Evolutionary conservation across 108 stramenopile genomes (phyloP).

Genomic region (Skeletonema grethae): DNA sequence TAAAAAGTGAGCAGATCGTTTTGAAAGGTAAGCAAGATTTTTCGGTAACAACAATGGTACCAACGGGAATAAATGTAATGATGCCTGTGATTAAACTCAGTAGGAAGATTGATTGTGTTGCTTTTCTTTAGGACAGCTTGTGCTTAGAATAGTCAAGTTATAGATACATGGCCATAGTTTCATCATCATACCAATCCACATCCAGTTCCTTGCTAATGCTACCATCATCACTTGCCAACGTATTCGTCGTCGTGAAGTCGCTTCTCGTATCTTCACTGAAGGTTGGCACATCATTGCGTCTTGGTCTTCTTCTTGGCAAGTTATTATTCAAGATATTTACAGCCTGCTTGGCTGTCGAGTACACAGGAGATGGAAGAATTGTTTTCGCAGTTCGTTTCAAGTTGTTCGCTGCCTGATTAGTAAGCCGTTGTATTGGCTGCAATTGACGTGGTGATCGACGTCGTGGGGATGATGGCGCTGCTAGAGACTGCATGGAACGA

Average conservation of each 20-base stretch:
- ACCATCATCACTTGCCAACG: not conserved
- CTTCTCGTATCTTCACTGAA: not conserved
- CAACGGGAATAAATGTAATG: not conserved
- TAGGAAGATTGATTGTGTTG: not conserved
- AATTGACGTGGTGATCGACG: slow-evolving; percentile 3
- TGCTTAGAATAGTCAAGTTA: not conserved
- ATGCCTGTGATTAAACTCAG: not conserved
- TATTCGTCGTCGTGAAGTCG: not conserved
- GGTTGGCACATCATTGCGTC: not conserved
- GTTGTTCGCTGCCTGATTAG: slow-evolving; percentile 2
- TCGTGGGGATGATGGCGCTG: not conserved
- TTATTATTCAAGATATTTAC: slow-evolving; percentile 4
- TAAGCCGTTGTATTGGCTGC: slow-evolving; percentile 17
- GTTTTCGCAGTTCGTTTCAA: slow-evolving; percentile 28
- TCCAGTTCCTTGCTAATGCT: not conserved
- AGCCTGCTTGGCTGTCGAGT: slow-evolving; percentile 15
- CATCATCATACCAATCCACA: slow-evolving; percentile 71
- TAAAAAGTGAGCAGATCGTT: not conserved
- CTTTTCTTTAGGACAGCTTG: not conserved
- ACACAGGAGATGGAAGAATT: slow-evolving; percentile 14
- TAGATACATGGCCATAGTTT: slow-evolving; percentile 81
- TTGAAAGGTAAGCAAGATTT: not conserved
- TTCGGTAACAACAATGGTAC: not conserved
- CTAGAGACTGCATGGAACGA: not conserved
- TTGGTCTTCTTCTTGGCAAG: not conserved